Evolutionary conservation across 2,329 filamentous ascomycete genomes (phyloP).

Genomic region (Microsporum canis): DNA sequence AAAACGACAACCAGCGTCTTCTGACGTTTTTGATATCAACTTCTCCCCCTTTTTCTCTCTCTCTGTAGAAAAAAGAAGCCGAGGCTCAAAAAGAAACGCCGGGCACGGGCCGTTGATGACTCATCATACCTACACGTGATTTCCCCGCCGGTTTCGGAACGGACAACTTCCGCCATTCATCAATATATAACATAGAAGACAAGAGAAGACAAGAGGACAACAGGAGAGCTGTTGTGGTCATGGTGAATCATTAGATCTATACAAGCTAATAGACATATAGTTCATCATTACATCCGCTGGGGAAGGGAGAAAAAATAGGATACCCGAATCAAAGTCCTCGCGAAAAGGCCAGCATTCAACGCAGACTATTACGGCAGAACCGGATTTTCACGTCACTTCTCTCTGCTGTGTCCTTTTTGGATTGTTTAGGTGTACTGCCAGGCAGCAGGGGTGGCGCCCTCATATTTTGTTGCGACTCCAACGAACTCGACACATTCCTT

Average conservation of each 20-base stretch:
- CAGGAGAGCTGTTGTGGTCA: background rate
- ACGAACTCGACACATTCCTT: constrained; percentile 31
- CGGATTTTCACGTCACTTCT: too few species aligned
- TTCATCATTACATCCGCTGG: background rate
- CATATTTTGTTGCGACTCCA: constrained; percentile 24
- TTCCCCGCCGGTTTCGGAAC: background rate
- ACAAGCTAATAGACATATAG: background rate
- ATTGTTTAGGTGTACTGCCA: constrained; percentile 33
- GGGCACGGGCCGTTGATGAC: background rate
- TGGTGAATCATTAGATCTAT: background rate
- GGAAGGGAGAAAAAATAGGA: background rate
- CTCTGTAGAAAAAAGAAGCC: background rate
- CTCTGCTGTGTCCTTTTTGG: too few species aligned
- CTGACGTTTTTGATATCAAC: background rate
- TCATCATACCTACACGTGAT: background rate
- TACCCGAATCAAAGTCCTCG: background rate
- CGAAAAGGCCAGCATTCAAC: background rate
- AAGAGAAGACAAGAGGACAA: background rate
- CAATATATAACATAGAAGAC: too few species aligned
- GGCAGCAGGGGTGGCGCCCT: constrained; percentile 19
- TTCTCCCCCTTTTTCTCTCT: background rate
- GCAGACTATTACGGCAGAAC: too few species aligned
- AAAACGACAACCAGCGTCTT: background rate
- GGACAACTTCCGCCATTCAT: background rate
- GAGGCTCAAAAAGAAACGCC: background rate